Percentiles rank a stretch among this genome's conserved stretches.
phyloP scores from a whole-genome alignment of 805 yeast species.

The Torulaspora quercuum region DNA sequence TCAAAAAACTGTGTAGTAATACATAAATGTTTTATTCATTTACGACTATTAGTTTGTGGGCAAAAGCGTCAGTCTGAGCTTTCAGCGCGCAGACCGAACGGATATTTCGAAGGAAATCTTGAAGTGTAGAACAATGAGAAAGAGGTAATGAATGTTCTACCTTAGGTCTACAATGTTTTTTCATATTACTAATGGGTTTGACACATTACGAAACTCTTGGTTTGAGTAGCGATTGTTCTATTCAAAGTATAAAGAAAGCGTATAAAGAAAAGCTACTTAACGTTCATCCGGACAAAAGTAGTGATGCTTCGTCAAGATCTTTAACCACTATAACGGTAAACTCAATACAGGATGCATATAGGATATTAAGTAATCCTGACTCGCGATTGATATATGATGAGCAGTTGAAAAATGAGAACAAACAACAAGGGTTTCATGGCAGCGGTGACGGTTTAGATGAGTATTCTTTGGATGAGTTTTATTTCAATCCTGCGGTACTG shows the following conservation, averaged over 20 bases:
- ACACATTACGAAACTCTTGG: constrained; percentile 60
- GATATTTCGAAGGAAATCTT: too few species aligned
- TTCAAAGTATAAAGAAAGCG: constrained; percentile 52
- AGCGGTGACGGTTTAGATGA: constrained; percentile 69
- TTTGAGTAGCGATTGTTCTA: constrained; percentile 40
- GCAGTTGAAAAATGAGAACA: constrained; percentile 36
- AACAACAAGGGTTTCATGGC: constrained; percentile 36
- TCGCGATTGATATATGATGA: constrained; percentile 52
- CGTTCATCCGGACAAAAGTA: constrained; percentile 75
- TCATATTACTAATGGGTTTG: constrained; percentile 2
- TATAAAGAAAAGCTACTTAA: constrained; percentile 57
- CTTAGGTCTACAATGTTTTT: too few species aligned
- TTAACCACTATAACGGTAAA: constrained; percentile 38
- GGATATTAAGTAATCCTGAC: constrained; percentile 44
- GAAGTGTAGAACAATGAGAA: too few species aligned
- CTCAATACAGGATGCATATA: constrained; percentile 61
- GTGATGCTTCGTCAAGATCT: constrained; percentile 6
- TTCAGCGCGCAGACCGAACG: too few species aligned
- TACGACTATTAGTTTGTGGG: too few species aligned
- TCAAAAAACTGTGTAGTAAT: too few species aligned
- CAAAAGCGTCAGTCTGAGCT: too few species aligned
- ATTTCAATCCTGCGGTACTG: constrained; percentile 38
- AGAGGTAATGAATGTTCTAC: too few species aligned
- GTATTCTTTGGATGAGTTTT: constrained; percentile 61
- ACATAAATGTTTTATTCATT: too few species aligned